These are phyloP conservation scores for Lunasporangiospora selenospora DNA, from an alignment of 192 early-diverging fungal genomes.

Conservation along the genomic window DNA sequence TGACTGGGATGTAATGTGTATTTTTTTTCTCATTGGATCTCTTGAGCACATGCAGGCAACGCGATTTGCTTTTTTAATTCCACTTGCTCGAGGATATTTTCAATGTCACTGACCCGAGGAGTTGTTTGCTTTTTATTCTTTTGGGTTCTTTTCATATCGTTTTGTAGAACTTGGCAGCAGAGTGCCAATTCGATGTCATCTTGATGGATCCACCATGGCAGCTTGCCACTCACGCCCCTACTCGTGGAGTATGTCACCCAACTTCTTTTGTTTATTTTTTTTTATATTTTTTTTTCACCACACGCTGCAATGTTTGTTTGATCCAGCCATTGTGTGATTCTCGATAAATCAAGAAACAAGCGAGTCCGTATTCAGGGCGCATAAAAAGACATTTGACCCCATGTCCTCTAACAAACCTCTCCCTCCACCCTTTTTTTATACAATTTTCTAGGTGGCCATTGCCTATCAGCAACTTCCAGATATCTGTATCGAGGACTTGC, in stretches of 20 bases:
- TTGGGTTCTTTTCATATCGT: neutral
- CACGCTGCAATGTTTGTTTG: too few species aligned
- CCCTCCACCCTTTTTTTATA: constrained; percentile 1
- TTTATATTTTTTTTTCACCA: neutral
- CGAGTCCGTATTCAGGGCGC: too few species aligned
- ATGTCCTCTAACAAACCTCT: too few species aligned
- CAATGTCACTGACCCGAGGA: neutral
- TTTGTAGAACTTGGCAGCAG: constrained; percentile 68
- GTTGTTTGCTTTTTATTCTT: constrained; percentile 1
- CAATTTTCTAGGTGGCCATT: constrained; percentile 73
- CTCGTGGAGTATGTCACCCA: constrained; percentile 73
- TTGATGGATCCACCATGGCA: constrained; percentile 98
- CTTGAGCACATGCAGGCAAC: too few species aligned
- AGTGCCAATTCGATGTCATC: constrained; percentile 93
- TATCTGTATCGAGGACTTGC: constrained; percentile 90
- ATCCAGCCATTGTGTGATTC: too few species aligned
- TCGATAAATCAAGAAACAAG: too few species aligned
- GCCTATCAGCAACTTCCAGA: constrained; percentile 96
- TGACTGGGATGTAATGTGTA: constrained; percentile 92
- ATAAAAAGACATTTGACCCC: neutral
- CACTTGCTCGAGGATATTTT: too few species aligned
- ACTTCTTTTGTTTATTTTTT: neutral
- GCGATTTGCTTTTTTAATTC: too few species aligned
- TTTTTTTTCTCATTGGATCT: too few species aligned
- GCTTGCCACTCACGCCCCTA: constrained; percentile 91